Percentiles rank a stretch among this genome's conserved stretches.
These are phyloP conservation scores for Pseudogymnoascus destructans DNA, from an alignment of 2,329 filamentous ascomycete species.

Conservation along the genomic window DNA sequence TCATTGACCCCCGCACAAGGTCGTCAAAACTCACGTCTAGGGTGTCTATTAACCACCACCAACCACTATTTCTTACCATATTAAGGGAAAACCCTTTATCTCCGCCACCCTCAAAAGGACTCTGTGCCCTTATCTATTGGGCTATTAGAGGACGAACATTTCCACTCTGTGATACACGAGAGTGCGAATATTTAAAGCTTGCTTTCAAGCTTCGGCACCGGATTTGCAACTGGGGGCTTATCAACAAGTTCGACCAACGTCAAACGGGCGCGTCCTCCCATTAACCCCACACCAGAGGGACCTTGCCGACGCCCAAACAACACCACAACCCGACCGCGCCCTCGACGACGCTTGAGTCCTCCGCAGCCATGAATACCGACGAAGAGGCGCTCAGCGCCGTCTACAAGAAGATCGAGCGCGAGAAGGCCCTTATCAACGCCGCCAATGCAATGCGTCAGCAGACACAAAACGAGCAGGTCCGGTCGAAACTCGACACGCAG, in stretches of 20 bases:
- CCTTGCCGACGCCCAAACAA: background rate
- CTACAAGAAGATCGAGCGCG: conserved; percentile 93
- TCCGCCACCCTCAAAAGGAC: background rate
- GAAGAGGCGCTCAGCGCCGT: conserved; percentile 63
- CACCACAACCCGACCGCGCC: conserved; percentile 3
- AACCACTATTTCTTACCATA: background rate
- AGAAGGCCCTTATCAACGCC: conserved; percentile 87
- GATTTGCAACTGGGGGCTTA: conserved; percentile 7
- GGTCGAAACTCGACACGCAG: conserved; percentile 81
- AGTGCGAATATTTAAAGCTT: conserved; percentile 1
- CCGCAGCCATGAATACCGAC: conserved; percentile 43
- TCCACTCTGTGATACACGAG: background rate
- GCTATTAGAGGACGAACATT: background rate
- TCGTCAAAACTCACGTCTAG: conserved; percentile 4
- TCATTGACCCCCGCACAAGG: conserved; percentile 1
- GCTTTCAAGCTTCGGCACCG: conserved; percentile 2
- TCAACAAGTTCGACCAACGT: conserved; percentile 6
- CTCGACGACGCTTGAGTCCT: conserved; percentile 6
- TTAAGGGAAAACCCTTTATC: background rate
- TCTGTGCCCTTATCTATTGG: background rate
- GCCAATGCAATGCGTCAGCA: conserved; percentile 92
- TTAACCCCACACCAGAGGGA: conserved; percentile 8
- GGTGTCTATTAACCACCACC: background rate
- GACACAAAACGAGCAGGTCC: conserved; percentile 84
- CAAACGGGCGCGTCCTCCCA: conserved; percentile 2